phyloP scores from a whole-genome alignment of 805 yeast genomes.

The Metschnikowia noctiluminum region DNA sequence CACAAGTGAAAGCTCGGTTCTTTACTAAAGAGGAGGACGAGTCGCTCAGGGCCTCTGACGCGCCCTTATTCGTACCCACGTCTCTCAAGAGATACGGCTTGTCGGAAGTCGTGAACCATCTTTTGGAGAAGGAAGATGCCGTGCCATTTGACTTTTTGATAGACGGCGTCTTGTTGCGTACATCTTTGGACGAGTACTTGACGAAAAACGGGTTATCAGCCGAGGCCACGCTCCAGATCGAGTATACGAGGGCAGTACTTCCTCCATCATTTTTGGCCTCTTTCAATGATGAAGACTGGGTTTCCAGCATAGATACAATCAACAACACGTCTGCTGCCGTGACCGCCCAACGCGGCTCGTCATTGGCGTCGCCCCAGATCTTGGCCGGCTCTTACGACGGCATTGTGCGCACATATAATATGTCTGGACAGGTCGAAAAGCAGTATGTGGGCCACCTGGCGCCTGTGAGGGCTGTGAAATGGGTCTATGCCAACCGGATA shows the following conservation, averaged over 20 bases:
- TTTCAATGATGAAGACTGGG: constrained; percentile 93
- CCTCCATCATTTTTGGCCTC: constrained; percentile 93
- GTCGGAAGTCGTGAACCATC: constrained; percentile 92
- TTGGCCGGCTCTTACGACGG: constrained; percentile 94
- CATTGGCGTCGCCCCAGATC: constrained; percentile 48
- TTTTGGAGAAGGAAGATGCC: constrained; percentile 57
- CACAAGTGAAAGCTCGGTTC: constrained; percentile 78
- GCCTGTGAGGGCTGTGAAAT: constrained; percentile 77
- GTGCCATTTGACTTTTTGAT: constrained; percentile 92
- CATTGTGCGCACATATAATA: constrained; percentile 82
- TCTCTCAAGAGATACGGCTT: constrained; percentile 84
- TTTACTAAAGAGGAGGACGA: constrained; percentile 84
- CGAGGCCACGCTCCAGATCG: constrained; percentile 76
- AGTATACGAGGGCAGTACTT: constrained; percentile 86
- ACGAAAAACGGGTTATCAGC: constrained; percentile 72
- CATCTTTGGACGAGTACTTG: constrained; percentile 77
- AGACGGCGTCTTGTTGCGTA: constrained; percentile 76
- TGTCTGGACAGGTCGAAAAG: constrained; percentile 73
- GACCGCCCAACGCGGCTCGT: constrained; percentile 15
- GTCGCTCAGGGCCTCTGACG: constrained; percentile 63
- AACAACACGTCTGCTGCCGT: constrained; percentile 31
- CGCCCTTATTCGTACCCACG: constrained; percentile 86
- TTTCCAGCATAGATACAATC: constrained; percentile 65
- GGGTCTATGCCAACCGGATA: constrained; percentile 71
- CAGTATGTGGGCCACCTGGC: constrained; percentile 88